Conservation (phyloP, 2,329 filamentous ascomycete species). For the Colletotrichum phormii region DNA sequence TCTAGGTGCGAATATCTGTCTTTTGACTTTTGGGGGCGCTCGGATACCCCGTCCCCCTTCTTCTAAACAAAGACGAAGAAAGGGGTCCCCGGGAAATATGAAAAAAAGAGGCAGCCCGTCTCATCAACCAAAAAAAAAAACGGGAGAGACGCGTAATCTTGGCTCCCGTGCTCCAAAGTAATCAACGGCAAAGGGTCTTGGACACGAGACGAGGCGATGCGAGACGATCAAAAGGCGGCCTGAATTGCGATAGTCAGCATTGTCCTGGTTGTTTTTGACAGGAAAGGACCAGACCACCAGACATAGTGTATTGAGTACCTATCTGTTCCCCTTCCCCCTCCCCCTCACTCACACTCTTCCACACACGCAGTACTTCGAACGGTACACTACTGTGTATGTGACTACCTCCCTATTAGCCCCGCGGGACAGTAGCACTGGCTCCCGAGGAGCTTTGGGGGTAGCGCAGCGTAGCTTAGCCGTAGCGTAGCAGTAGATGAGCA, state of each 20-base stretch:
- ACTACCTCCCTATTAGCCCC: slow-evolving; percentile 10
- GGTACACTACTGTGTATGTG: background rate
- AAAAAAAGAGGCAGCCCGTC: slow-evolving; percentile 11
- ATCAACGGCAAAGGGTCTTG: slow-evolving; percentile 8
- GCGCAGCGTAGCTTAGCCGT: background rate
- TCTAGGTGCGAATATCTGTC: background rate
- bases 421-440: slow-evolving; percentile 10
- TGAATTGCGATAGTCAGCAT: slow-evolving; percentile 1
- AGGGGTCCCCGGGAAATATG: slow-evolving; percentile 14
- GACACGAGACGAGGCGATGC: slow-evolving; percentile 18
- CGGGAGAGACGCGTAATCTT: slow-evolving; percentile 15
- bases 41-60: slow-evolving; percentile 3
- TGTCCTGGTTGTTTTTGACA: slow-evolving; percentile 19
- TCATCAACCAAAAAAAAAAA: slow-evolving; percentile 1
- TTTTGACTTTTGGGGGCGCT: background rate
- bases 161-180: background rate
- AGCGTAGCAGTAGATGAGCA: slow-evolving; percentile 23
- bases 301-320: background rate
- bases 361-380: background rate
- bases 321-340: background rate
- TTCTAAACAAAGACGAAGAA: slow-evolving; percentile 10
- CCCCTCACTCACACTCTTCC: background rate
- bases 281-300: background rate
- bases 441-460: slow-evolving; percentile 23
- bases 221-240: background rate